These are phyloP conservation scores for Capsella rubella DNA, from an alignment of 441 rosid species.

Conservation along the genomic window DNA sequence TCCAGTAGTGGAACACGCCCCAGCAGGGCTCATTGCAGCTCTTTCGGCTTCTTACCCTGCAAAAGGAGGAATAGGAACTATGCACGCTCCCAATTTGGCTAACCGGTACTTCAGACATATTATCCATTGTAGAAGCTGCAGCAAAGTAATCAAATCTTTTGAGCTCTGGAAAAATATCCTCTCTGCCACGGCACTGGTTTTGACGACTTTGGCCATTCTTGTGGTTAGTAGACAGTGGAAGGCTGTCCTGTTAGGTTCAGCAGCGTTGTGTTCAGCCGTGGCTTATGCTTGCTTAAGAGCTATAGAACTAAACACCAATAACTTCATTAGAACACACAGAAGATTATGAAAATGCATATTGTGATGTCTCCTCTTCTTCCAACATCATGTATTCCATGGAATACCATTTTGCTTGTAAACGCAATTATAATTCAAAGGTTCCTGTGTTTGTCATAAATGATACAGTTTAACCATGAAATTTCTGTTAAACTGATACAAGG, in stretches of 20 bases:
- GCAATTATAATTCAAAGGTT: conserved; percentile 32
- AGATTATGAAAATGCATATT: conserved; percentile 55
- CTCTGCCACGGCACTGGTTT: conserved; percentile 52
- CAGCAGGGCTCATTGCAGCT: conserved; percentile 80
- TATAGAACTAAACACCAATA: conserved; percentile 74
- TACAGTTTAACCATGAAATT: not conserved
- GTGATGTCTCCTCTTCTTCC: conserved; percentile 19
- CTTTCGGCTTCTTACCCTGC: conserved; percentile 80
- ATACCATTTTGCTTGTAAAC: conserved; percentile 26
- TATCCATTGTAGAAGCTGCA: conserved; percentile 85
- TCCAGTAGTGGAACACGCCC: conserved; percentile 91
- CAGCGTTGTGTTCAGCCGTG: conserved; percentile 63
- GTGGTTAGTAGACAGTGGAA: conserved; percentile 75
- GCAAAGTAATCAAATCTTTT: conserved; percentile 61
- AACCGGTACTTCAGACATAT: conserved; percentile 84
- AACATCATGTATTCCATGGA: conserved; percentile 20
- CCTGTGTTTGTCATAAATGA: conserved; percentile 5
- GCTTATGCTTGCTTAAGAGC: conserved; percentile 68
- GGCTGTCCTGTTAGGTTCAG: conserved; percentile 54
- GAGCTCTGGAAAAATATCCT: conserved; percentile 66
- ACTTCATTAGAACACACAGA: conserved; percentile 85
- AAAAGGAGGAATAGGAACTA: conserved; percentile 74
- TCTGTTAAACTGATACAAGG: conserved; percentile 8
- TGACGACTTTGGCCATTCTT: conserved; percentile 70
- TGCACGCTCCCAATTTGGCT: conserved; percentile 82